These are phyloP conservation scores for Fusarium mundagurra DNA, from an alignment of 2,329 filamentous ascomycete genomes.

Conservation along the genomic window DNA sequence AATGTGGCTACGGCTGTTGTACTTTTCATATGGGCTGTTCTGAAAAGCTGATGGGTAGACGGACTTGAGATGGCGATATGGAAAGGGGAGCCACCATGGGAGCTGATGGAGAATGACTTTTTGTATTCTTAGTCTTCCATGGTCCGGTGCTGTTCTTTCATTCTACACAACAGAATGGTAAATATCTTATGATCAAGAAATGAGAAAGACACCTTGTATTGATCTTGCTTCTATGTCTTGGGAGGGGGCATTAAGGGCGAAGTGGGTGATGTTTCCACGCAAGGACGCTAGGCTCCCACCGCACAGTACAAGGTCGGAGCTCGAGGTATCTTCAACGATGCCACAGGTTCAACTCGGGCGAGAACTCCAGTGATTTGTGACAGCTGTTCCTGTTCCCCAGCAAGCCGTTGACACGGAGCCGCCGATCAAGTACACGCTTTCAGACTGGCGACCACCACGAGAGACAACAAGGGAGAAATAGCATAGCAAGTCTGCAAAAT, in stretches of 20 bases:
- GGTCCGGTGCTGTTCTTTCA: no score
- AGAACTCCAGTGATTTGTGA: no score
- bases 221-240: not conserved
- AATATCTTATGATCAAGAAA: no score
- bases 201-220: no score
- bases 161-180: no score
- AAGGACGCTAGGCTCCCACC: not conserved
- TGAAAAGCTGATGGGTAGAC: not conserved
- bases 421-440: slow-evolving; percentile 10
- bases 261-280: not conserved
- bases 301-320: no score
- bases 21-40: not conserved
- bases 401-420: not conserved
- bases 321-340: no score
- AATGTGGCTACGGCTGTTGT: not conserved
- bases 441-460: slow-evolving; percentile 25
- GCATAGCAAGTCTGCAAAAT: slow-evolving; percentile 11
- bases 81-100: not conserved
- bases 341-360: not conserved
- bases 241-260: fast-evolving
- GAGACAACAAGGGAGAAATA: slow-evolving; percentile 18
- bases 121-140: not conserved
- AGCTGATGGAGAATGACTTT: not conserved
- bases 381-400: not conserved
- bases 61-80: not conserved